Conservation (phyloP, 768 basidiomycete species). For the Phlebiopsis gigantea region DNA sequence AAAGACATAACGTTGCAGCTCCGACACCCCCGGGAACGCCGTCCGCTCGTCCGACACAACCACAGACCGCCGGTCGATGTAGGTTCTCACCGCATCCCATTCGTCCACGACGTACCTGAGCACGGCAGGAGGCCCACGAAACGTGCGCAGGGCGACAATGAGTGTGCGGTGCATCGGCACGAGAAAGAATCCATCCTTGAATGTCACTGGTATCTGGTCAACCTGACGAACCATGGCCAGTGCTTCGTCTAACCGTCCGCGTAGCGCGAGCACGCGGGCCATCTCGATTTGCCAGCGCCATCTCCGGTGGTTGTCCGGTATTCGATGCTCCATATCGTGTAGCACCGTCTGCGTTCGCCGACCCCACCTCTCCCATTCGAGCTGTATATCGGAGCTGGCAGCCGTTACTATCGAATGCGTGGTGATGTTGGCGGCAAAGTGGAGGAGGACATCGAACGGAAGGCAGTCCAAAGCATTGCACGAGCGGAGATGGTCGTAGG, state of each 20-base stretch:
- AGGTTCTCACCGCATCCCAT: constrained; percentile 28
- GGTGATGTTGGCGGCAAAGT: constrained; percentile 24
- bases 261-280: constrained; percentile 31
- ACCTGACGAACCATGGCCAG: constrained; percentile 24
- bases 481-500: constrained; percentile 26
- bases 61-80: constrained; percentile 17
- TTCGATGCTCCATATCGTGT: constrained; percentile 21
- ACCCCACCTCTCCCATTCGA: constrained; percentile 30
- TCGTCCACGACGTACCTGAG: constrained; percentile 37
- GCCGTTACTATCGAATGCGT: background rate
- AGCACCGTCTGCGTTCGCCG: constrained; percentile 31
- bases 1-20: constrained; percentile 27
- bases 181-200: constrained; percentile 19
- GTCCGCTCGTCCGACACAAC: constrained; percentile 14
- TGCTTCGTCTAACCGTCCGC: constrained; percentile 32
- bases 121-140: constrained; percentile 27
- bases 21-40: constrained; percentile 12
- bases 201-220: constrained; percentile 15
- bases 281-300: constrained; percentile 27
- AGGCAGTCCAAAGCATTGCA: constrained; percentile 10
- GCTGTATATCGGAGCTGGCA: background rate
- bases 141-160: constrained; percentile 30
- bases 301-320: constrained; percentile 17
- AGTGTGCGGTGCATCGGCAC: constrained; percentile 35
- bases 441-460: constrained; percentile 20